Base-by-base conservation (phyloP, 176 grass and related monocot species). In the Ensete glaucum region DNA sequence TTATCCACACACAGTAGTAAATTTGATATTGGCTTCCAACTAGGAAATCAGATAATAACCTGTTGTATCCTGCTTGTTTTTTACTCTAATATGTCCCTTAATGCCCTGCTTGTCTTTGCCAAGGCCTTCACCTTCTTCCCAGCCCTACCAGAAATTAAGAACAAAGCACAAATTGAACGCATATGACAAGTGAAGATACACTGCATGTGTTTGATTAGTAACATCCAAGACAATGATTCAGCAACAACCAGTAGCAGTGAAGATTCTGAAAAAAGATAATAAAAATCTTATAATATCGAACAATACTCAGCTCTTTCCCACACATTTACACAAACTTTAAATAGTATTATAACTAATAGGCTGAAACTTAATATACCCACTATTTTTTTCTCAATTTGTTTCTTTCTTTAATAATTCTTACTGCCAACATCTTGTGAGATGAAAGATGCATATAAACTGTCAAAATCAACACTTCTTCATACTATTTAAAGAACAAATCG, bases 71-170 rank as follows among this genome's bases (percentile, higher is more conserved):
- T 94, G 90, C 76, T 99, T 99, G 87, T 99, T 93, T 81, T 89
- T 94, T 64, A 99, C 95, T 76, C 88, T 89, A 73, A 99, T 88
- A 52, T 94, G 79, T 25, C 90, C 90, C 69, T 94, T 99, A 63
- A 99, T 94, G 12, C 95, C 95, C 77, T 99, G 95, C 27, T 94
- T 99, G 50, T 99, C 95, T 88, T 99, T 99, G 54, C 95, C 95
- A 77, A 99, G 90, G 65, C 95, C 95, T 89, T 99, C 90, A 79
- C 90, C 95, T 87, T 99, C 95, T 84, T 99, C 90, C 95, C 95
- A 99, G 75, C 90, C 95, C 88, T 99, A 72, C 4, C 57, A 54
- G 9, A 75, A 69, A 20, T 56, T 12, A 50, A 10, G 21, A 62
- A 16, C 19, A 77, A 29, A 57, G 67, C 34, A 70, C 1, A 70